Evolutionary conservation across 345 rosid species (phyloP), one percentile per base, ranked within the genome.

Genomic region (Gossypium raimondii): DNA sequence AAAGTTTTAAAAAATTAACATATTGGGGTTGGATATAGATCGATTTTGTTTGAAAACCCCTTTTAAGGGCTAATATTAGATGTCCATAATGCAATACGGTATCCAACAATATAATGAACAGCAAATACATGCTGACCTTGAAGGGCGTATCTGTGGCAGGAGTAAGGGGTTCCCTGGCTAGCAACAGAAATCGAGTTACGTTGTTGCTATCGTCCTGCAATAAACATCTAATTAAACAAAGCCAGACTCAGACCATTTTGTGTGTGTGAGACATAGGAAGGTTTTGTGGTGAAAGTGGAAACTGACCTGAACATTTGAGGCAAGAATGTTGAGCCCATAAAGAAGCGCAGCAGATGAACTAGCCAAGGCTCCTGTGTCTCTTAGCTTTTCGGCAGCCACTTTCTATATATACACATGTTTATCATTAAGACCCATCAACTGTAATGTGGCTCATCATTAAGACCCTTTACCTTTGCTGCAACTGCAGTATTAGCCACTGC

Each of bases 291-390:
- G 41, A 5, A 34, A 34, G 41, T 34, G 41, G 41, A 34, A 34
- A 34, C 6, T 34, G n/a, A 53, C 34, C 38, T 59, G 38, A 25
- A 59, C 12, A 25, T 24, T 24, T 12, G 14, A 34, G 25, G 38
- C 63, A 59, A 59, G 63, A 62, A 61, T 34, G 22, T 62, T 62
- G 45, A 62, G 67, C 34, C 47, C 67, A 16, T 62, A 62, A 8
- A 34, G 17, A 12, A 2, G 3, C 9, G 67, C 67, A 62, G 67
- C 67, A 12, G 45, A 62, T 34, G 47, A 16, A 62, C 47, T 62
- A 56, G 61, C 61, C 24, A 56, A 2, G 24, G 61, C 61, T 56
- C 61, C 61, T 56, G 11, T 56, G 4, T 56, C 25, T 56, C 25
- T 56, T 56, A 8, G 5, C 12, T 20, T n/a, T 56, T 56, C 13